phyloP scores from a whole-genome alignment of 2,329 filamentous ascomycete species.

The Botrytis fragariae region DNA sequence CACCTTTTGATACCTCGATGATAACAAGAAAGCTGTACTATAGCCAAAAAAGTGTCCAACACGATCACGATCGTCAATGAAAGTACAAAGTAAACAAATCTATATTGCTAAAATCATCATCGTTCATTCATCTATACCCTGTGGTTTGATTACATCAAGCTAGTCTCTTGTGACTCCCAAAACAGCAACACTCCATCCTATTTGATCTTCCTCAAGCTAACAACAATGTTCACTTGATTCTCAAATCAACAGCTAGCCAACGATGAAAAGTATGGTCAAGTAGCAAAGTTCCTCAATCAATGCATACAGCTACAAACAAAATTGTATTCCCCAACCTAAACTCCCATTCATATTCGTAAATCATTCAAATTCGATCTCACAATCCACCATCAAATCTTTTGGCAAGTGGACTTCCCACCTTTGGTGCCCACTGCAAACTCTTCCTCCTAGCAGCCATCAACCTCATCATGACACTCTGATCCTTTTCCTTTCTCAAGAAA shows the following conservation, averaged over 20 bases:
- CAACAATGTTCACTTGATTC: not conserved
- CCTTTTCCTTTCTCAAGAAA: slow-evolving; percentile 50
- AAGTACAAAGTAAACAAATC: not conserved
- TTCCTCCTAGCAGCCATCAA: slow-evolving; percentile 72
- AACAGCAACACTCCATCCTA: not conserved
- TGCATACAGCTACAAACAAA: not conserved
- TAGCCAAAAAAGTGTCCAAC: not conserved
- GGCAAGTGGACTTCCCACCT: slow-evolving; percentile 69
- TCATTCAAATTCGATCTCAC: not conserved
- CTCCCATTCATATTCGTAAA: not conserved
- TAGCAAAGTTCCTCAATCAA: not conserved
- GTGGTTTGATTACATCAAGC: not conserved
- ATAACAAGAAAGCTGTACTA: not conserved
- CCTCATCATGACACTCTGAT: slow-evolving; percentile 44
- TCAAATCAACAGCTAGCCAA: not conserved
- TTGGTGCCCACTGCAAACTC: slow-evolving; percentile 75
- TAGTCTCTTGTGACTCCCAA: not conserved
- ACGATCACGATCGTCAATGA: not conserved
- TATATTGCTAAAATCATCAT: not conserved
- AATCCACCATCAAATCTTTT: slow-evolving; percentile 38
- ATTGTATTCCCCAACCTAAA: not conserved
- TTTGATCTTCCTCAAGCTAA: not conserved
- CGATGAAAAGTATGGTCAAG: not conserved
- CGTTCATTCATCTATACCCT: not conserved
- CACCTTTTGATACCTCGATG: not conserved